These are phyloP conservation scores for Albugo laibachii DNA, from an alignment of 352 stramenopile species.

Conservation along the genomic window DNA sequence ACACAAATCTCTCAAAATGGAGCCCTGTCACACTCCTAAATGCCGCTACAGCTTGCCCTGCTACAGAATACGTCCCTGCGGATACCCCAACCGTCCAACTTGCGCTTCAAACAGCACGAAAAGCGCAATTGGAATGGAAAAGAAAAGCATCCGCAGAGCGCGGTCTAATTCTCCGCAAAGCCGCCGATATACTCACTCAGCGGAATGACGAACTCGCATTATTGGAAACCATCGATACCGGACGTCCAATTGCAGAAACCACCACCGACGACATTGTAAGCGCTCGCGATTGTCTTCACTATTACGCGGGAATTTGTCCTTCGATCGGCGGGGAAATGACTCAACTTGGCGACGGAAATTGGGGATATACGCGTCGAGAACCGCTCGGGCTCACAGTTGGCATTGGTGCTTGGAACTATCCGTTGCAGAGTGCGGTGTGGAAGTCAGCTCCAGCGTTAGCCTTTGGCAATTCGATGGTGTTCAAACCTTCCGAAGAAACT, in stretches of 20 bases:
- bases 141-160: constrained; percentile 33
- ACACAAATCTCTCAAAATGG: constrained; percentile 3
- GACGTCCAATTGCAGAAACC: constrained; percentile 55
- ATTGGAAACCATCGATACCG: constrained; percentile 63
- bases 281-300: constrained; percentile 56
- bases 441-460: constrained; percentile 64
- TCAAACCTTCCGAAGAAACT: constrained; percentile 82
- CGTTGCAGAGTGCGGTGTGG: constrained; percentile 56
- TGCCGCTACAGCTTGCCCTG: constrained; percentile 18
- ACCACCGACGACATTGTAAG: constrained; percentile 41
- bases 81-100: constrained; percentile 24
- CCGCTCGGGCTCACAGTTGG: constrained; percentile 47
- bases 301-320: constrained; percentile 43
- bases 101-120: constrained; percentile 19
- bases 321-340: constrained; percentile 52
- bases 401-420: constrained; percentile 74
- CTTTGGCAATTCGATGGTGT: constrained; percentile 83
- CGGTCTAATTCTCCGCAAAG: constrained; percentile 34
- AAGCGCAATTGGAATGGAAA: constrained; percentile 43
- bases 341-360: constrained; percentile 36
- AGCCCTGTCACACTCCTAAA: constrained; percentile 33
- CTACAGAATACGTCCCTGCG: constrained; percentile 29
- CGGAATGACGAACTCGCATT: constrained; percentile 41
- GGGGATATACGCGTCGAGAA: constrained; percentile 57
- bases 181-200: constrained; percentile 32